A percentile compares a stretch with the other conserved stretches of the same genome.
phyloP scores from a whole-genome alignment of 805 yeast species.

The Candida bentonensis region DNA sequence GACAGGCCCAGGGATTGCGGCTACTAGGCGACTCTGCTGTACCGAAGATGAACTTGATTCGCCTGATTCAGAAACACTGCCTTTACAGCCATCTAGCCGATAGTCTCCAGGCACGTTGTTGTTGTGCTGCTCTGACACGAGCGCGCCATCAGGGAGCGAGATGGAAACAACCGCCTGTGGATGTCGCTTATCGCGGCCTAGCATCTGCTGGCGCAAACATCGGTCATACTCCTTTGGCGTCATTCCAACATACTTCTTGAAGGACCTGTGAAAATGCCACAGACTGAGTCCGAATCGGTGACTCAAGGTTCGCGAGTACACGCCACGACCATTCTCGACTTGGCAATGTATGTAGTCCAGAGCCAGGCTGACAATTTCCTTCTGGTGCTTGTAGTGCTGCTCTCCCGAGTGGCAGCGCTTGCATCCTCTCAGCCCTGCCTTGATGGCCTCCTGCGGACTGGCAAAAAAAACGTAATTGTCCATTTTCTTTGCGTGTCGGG shows the following conservation, averaged over 20 bases:
- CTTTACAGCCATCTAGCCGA: too few relatives aligned
- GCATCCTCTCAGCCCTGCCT: background rate
- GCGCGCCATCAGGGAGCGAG: too few relatives aligned
- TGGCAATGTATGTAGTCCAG: background rate
- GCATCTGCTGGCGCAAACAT: background rate
- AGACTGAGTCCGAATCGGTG: background rate
- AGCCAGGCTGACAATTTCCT: background rate
- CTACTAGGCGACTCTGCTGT: too few relatives aligned
- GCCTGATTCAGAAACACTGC: too few relatives aligned
- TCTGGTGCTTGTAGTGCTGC: background rate
- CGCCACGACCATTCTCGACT: background rate
- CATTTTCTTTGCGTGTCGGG: background rate
- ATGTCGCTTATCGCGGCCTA: too few relatives aligned
- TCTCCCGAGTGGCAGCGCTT: background rate
- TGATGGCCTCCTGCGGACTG: background rate
- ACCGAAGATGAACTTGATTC: too few relatives aligned
- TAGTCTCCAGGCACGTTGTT: too few relatives aligned
- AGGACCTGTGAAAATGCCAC: background rate
- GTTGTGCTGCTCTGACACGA: too few relatives aligned
- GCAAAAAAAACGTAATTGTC: background rate
- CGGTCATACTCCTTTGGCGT: background rate
- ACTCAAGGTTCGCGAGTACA: background rate
- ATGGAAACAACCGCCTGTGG: too few relatives aligned
- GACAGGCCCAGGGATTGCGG: too few relatives aligned
- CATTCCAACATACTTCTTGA: background rate